Conservation (phyloP, 192 early-diverging fungal genomes). For the Coemansia sp. region DNA sequence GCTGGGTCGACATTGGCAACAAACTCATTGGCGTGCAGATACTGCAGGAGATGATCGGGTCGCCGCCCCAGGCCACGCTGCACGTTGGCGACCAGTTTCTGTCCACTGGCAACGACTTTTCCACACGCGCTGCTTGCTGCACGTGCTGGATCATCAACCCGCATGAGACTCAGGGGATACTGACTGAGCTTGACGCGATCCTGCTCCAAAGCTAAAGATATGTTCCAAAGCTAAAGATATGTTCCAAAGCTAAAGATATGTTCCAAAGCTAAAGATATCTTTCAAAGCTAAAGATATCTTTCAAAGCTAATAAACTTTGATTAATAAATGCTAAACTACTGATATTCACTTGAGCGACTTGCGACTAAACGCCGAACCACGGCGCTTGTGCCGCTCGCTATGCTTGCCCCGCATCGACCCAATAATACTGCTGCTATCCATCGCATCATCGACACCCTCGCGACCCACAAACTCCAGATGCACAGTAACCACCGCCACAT, state of each 20-base stretch:
- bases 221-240: too few species aligned
- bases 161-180: slow-evolving; percentile 74
- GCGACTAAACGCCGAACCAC: slow-evolving; percentile 46
- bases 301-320: neutral
- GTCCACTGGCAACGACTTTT: slow-evolving; percentile 88
- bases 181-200: slow-evolving; percentile 60
- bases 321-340: neutral
- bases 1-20: slow-evolving; percentile 94
- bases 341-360: slow-evolving; percentile 33
- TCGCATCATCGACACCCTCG: slow-evolving; percentile 13
- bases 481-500: slow-evolving; percentile 15
- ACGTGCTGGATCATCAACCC: slow-evolving; percentile 90
- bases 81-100: slow-evolving; percentile 93
- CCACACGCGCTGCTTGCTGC: slow-evolving; percentile 79
- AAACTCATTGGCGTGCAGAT: slow-evolving; percentile 90
- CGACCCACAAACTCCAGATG: slow-evolving; percentile 27
- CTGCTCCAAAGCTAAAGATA: neutral
- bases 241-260: neutral
- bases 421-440: slow-evolving; percentile 32
- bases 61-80: slow-evolving; percentile 63
- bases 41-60: slow-evolving; percentile 65
- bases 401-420: slow-evolving; percentile 23
- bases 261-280: neutral
- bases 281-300: neutral
- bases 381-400: slow-evolving; percentile 40